Percentiles rank a stretch among this genome's conserved stretches.
These are phyloP conservation scores for Blechomonas ayalai DNA, from an alignment of 208 protist genomes.

Conservation along the genomic window DNA sequence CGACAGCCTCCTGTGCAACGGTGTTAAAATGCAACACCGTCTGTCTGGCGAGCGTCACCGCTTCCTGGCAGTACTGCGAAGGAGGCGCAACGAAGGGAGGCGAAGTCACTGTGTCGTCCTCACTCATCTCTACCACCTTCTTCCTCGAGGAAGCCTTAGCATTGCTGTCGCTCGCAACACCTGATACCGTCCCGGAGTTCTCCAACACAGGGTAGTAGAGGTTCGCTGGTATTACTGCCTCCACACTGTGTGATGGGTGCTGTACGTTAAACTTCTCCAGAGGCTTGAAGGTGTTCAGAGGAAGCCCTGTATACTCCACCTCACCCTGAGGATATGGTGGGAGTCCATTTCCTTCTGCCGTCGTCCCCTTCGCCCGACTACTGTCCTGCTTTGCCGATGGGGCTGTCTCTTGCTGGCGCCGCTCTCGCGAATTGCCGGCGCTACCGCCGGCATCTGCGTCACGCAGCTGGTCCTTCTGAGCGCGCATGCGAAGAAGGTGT, in stretches of 20 bases:
- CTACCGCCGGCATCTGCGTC: constrained; percentile 21
- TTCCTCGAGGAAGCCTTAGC: background rate
- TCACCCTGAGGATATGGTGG: constrained; percentile 24
- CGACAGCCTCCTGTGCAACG: constrained; percentile 28
- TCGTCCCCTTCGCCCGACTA: constrained; percentile 4
- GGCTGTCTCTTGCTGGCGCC: too few species aligned
- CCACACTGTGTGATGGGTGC: constrained; percentile 28
- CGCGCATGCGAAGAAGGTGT: constrained; percentile 57
- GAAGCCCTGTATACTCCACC: constrained; percentile 48
- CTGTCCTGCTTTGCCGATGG: background rate
- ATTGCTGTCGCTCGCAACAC: background rate
- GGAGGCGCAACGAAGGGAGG: constrained; percentile 43
- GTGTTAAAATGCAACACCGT: constrained; percentile 32
- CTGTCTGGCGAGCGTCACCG: constrained; percentile 36
- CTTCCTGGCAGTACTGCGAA: constrained; percentile 48
- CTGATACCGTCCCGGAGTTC: background rate
- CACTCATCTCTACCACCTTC: background rate
- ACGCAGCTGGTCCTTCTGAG: constrained; percentile 24
- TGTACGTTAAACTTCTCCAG: constrained; percentile 47
- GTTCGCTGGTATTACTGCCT: constrained; percentile 11
- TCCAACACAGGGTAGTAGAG: constrained; percentile 24
- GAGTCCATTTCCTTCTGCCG: constrained; percentile 3
- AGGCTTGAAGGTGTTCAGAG: constrained; percentile 37
- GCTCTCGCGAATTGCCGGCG: constrained; percentile 2
- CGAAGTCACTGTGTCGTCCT: constrained; percentile 7